Percentiles rank a stretch among this genome's conserved stretches.
Evolutionary conservation across 148 eudicot species (phyloP).

Genomic region (Chenopodium berlandieri): DNA sequence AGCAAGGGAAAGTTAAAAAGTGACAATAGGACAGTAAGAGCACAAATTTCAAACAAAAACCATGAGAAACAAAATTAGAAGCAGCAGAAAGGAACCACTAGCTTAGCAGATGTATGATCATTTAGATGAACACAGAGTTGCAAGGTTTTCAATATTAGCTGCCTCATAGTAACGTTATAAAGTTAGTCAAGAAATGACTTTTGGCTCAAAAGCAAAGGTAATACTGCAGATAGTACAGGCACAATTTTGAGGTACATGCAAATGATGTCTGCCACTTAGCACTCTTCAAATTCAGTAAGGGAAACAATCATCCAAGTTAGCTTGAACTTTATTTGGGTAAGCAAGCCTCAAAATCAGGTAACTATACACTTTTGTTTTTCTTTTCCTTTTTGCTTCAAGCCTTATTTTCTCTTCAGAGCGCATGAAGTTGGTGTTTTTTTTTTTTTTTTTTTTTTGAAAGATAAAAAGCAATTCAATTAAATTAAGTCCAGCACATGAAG

Average conservation of each 20-base stretch:
- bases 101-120: conserved; percentile 2
- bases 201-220: not conserved
- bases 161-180: not conserved
- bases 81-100: not conserved
- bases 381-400: not conserved
- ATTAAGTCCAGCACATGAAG: not conserved
- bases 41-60: conserved; percentile 17
- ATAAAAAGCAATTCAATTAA: too few species aligned
- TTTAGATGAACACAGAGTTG: not conserved
- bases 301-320: not conserved
- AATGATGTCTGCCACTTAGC: not conserved
- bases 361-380: not conserved
- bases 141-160: not conserved
- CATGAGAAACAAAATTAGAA: conserved; percentile 16
- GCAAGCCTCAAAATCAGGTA: not conserved
- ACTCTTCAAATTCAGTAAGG: not conserved
- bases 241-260: not conserved
- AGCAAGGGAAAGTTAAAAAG: conserved; percentile 19
- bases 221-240: not conserved
- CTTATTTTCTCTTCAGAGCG: not conserved
- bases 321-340: not conserved
- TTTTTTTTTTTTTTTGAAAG: too few species aligned
- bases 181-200: not conserved
- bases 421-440: too few species aligned
- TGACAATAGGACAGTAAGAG: not conserved